Evolutionary conservation across 495 filamentous ascomycete genomes (phyloP).

Genomic region (Alectoria sarmentosa): DNA sequence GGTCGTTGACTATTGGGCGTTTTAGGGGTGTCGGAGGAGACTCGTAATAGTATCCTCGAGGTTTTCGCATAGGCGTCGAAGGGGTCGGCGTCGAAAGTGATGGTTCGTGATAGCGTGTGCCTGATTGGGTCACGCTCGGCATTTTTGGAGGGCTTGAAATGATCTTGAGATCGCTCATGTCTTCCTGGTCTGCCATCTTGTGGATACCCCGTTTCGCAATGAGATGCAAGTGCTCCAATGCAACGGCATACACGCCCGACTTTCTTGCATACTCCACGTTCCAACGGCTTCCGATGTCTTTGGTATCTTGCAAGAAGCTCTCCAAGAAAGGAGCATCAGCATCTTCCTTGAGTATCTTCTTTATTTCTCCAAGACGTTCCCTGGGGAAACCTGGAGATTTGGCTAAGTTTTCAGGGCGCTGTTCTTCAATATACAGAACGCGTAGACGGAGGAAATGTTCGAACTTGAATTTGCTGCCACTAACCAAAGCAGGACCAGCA

Average conservation of each 20-base stretch:
- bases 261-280: not conserved
- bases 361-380: not conserved
- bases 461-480: not conserved
- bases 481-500: not conserved
- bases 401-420: not conserved
- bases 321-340: not conserved
- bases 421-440: not conserved
- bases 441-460: not conserved
- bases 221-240: not conserved
- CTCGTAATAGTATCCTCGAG: not conserved
- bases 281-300: not conserved
- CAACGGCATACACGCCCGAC: not conserved
- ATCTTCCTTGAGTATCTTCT: not conserved
- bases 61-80: not conserved
- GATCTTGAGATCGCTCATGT: not conserved
- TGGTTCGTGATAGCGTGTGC: not conserved
- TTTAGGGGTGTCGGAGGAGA: not conserved
- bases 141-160: not conserved
- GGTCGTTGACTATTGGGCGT: too few species aligned
- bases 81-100: not conserved
- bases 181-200: not conserved
- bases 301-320: not conserved
- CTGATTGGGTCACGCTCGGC: not conserved
- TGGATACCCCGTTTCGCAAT: not conserved
- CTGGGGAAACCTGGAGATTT: not conserved